phyloP scores from a whole-genome alignment of 352 stramenopile species.

The Pythium chondricola region DNA sequence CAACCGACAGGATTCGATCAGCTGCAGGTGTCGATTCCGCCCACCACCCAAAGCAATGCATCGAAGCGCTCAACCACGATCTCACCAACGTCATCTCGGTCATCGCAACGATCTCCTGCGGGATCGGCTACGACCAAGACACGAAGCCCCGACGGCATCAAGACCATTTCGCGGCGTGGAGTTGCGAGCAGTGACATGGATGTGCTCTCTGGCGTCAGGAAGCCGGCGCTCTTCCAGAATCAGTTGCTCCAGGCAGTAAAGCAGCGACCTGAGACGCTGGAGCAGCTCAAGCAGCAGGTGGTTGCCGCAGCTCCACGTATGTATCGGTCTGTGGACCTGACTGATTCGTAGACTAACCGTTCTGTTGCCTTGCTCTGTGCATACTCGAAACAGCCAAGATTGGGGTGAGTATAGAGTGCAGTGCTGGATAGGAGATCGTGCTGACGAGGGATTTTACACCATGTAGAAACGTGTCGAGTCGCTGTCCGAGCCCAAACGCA shows the following conservation, averaged over 20 bases:
- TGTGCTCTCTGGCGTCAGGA: constrained; percentile 46
- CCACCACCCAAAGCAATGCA: neutral
- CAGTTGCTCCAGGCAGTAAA: constrained; percentile 44
- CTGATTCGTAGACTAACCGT: too few species aligned
- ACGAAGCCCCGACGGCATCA: constrained; percentile 51
- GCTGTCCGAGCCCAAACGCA: constrained; percentile 45
- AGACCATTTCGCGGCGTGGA: constrained; percentile 38
- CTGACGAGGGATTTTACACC: neutral
- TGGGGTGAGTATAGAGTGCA: too few species aligned
- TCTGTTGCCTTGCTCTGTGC: too few species aligned
- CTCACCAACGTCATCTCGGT: neutral
- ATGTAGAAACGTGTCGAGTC: constrained; percentile 57
- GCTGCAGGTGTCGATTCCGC: constrained; percentile 8
- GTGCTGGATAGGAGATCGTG: neutral
- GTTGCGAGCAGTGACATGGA: constrained; percentile 17
- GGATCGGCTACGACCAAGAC: constrained; percentile 3
- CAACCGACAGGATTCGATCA: constrained; percentile 10
- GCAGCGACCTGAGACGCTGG: constrained; percentile 31
- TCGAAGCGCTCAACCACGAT: constrained; percentile 1
- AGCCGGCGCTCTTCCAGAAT: constrained; percentile 47
- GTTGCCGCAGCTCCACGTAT: constrained; percentile 39
- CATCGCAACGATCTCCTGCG: constrained; percentile 5
- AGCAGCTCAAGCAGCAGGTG: constrained; percentile 44
- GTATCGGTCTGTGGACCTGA: too few species aligned
- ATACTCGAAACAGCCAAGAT: too few species aligned